Evolutionary conservation across 176 grass and related monocot genomes (phyloP), one percentile per base, ranked within the genome.

Genomic region (Oryza nivara): DNA sequence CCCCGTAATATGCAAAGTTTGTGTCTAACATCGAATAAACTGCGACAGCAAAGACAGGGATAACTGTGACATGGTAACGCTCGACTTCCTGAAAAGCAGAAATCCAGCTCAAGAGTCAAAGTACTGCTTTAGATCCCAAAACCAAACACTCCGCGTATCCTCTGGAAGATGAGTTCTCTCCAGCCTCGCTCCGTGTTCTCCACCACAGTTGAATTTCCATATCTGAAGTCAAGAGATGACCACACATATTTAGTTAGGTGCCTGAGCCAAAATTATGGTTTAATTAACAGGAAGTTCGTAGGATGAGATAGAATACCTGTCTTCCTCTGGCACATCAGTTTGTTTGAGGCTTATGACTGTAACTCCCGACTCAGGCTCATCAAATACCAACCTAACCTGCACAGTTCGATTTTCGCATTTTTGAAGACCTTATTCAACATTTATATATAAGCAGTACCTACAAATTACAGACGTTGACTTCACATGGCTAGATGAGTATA

Each of bases 171-270:
- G 54, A 94, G 87, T 45, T 99, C 93, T 75, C 84, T 94, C 96
- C 96, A 99, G 66, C 96, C 96, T 41, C 88, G 94, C 81, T 96
- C 89, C 0, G 96, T 99, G 88, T 99, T 99, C 91, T 99, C 96
- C 63, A 92, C 96, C 63, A 99, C 96, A 43, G 96, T 94, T 19
- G 93, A 87, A 83, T 99, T 99, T 11, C 96, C 96, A 11, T 96
- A 99, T 82, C 93, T 99, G 26, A 22, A 72, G 47, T 60, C 75
- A 68, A 68, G 14, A 13, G 22, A 65, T 15, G 56, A 58, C 5
- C 8, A 56, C 2, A 67, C 16, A 41, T 41, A 41, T 8, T 49
- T 44, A 36, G 28, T 19, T 6, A 77, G 65, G 75, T 40, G 11
- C 4, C 6, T 43, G 22, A 70, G 3, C 34, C 9, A 1, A 23